Conservation (phyloP, 1,284 basidiomycete genomes). For the Sanghuangporus weigelae region DNA sequence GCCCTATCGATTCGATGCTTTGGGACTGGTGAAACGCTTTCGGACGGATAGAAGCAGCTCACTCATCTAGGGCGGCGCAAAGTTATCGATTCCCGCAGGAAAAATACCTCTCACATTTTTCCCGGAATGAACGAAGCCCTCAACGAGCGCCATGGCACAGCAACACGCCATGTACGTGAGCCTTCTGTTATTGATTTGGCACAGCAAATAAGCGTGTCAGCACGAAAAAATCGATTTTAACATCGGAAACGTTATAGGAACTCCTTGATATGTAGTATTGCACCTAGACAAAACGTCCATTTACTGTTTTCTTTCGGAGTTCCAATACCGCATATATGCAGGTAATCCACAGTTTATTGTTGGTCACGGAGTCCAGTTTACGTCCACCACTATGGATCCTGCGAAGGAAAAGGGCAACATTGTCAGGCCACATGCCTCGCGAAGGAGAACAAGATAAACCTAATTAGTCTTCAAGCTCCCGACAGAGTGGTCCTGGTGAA, state of each 20-base stretch:
- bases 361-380: not conserved
- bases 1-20: not conserved
- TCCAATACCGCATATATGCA: too few species aligned
- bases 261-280: too few species aligned
- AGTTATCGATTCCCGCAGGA: not conserved
- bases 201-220: too few species aligned
- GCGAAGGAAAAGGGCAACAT: not conserved
- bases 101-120: not conserved
- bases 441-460: not conserved
- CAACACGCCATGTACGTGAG: too few species aligned
- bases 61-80: not conserved
- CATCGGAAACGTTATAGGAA: too few species aligned
- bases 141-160: too few species aligned
- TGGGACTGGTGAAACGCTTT: not conserved
- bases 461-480: not conserved
- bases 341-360: not conserved
- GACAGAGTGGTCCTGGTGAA: not conserved
- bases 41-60: not conserved
- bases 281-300: too few species aligned
- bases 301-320: too few species aligned
- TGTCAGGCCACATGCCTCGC: not conserved
- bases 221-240: too few species aligned
- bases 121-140: not conserved
- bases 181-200: too few species aligned
- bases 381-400: not conserved